Base-by-base conservation (phyloP, 441 rosid genomes). In the Dalechampia spathulata region DNA sequence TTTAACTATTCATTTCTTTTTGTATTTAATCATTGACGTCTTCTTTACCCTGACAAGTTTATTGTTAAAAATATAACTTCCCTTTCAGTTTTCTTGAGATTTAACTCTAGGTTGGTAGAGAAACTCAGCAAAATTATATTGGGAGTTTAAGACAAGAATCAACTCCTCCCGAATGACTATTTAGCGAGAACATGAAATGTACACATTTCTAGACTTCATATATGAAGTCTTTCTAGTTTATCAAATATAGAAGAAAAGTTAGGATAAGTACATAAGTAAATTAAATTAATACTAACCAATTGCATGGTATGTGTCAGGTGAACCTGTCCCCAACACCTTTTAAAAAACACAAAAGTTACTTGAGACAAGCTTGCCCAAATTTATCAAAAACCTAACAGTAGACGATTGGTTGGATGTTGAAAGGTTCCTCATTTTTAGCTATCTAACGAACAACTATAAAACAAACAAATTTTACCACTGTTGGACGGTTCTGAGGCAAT, bases 361-460 rank as follows among this genome's bases (percentile, higher is more conserved):
- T 25, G 54, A 46, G 69, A 56, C 73, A 54, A 32, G 58, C 21
- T 47, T 55, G 43, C 7, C 32, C 57, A 65, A 36, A 58, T 65
- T 45, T 52, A 28, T 61, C 34, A 30, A 60, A 55, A 32, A 32
- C 20, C 4, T 3, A 6, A 16, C 10, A 20, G 45, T 51, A 32
- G 44, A 16, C 16, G 49, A 21, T 57, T 61, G 28, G 52, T 60
- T 52, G 20, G 65, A 53, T 47, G 43, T 57, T 12, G 38, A 39
- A 41, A n/a, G 76, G 66, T 69, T 75, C 55, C 64, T 50, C 61
- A 55, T 64, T 63, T 69, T 49, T 37, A 60, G 79, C 75, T 71
- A 75, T 9, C 66, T n/a, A 65, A 73, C 81, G 42, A 73, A 51
- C 52, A 59, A 57, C 78, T 70, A 75, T 0, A 57, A 53, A 62